These are phyloP conservation scores for Neonectria coccinea DNA, from an alignment of 2,329 filamentous ascomycete genomes.

Conservation along the genomic window DNA sequence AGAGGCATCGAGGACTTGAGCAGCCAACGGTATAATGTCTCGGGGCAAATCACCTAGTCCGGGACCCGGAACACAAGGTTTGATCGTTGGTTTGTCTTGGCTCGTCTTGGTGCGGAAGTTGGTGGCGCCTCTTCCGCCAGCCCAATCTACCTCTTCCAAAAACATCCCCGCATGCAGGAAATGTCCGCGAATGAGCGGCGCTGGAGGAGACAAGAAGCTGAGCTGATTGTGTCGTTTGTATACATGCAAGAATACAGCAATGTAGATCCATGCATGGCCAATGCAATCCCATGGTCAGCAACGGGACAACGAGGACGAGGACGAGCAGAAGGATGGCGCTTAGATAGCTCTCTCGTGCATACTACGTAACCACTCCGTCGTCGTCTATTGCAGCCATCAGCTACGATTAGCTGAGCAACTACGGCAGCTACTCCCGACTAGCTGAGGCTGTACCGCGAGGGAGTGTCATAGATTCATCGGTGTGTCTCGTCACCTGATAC, in stretches of 20 bases:
- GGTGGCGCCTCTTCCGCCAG: slow-evolving; percentile 25
- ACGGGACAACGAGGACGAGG: background rate
- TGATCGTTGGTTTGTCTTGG: background rate
- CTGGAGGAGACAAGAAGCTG: background rate
- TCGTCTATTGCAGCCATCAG: slow-evolving; percentile 1
- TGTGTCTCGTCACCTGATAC: slow-evolving; percentile 7
- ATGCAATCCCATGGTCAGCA: no score
- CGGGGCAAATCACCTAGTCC: slow-evolving; percentile 25
- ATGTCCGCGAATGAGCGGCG: background rate
- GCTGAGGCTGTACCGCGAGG: slow-evolving; percentile 11
- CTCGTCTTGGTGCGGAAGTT: background rate
- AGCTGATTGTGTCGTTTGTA: no score
- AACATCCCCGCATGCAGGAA: slow-evolving; percentile 13
- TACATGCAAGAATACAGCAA: background rate
- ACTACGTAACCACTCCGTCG: background rate
- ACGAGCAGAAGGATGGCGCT: background rate
- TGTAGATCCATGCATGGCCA: background rate
- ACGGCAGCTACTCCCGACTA: slow-evolving; percentile 11
- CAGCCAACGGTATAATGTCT: slow-evolving; percentile 34
- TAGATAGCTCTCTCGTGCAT: slow-evolving; percentile 16
- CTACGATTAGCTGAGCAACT: background rate
- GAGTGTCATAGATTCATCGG: slow-evolving; percentile 22
- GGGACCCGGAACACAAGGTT: slow-evolving; percentile 27
- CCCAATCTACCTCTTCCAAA: slow-evolving; percentile 3
- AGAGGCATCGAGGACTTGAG: slow-evolving; percentile 19